Conservation (phyloP, 164 flowering plant genomes). For the Nelumbo lutea region DNA sequence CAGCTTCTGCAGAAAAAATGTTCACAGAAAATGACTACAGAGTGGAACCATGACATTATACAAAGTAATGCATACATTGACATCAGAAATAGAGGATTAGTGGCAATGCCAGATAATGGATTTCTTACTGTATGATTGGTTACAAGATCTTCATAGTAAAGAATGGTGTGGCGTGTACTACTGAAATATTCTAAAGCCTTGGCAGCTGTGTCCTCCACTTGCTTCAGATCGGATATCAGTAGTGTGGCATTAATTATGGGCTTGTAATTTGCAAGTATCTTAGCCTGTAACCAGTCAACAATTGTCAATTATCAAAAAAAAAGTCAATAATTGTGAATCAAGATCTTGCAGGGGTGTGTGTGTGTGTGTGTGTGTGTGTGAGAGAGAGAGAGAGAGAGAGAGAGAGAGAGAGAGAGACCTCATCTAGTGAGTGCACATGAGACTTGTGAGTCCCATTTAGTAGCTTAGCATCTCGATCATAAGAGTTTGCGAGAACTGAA, state of each 20-base stretch:
- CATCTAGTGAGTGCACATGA: slow-evolving; percentile 50
- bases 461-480: slow-evolving; percentile 45
- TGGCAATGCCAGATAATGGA: background rate
- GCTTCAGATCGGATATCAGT: slow-evolving; percentile 34
- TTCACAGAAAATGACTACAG: background rate
- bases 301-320: background rate
- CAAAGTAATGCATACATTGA: background rate
- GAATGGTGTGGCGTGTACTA: slow-evolving; percentile 49
- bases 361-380: background rate
- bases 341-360: background rate
- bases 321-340: background rate
- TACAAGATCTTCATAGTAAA: slow-evolving; percentile 63
- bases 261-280: slow-evolving; percentile 54
- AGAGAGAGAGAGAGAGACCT: slow-evolving; percentile 34
- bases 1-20: slow-evolving; percentile 49
- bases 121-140: slow-evolving; percentile 42
- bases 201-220: slow-evolving; percentile 25
- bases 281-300: slow-evolving; percentile 37
- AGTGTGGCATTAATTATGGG: slow-evolving; percentile 39
- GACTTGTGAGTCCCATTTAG: slow-evolving; percentile 74
- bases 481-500: slow-evolving; percentile 56
- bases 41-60: no score
- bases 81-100: background rate
- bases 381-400: slow-evolving; percentile 1
- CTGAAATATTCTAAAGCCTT: slow-evolving; percentile 50